Evolutionary conservation across 2,329 filamentous ascomycete species (phyloP).

Genomic region (Aspergillus amoenus): DNA sequence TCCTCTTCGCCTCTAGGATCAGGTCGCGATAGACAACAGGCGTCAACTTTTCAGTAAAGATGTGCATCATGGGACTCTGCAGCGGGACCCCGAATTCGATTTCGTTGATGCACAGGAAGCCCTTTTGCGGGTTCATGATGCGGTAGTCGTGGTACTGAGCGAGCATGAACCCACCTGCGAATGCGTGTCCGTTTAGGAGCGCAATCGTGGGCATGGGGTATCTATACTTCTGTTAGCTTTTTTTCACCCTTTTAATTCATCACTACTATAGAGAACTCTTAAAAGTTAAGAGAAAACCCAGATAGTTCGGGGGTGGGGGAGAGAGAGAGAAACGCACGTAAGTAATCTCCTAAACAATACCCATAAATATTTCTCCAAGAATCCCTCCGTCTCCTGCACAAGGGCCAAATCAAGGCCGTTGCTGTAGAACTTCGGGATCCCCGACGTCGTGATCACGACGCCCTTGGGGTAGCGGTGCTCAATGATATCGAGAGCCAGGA

Average conservation of each 20-base stretch:
- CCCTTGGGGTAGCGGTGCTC: slow-evolving; percentile 68
- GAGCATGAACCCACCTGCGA: slow-evolving; percentile 78
- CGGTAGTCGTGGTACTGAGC: slow-evolving; percentile 83
- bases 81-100: slow-evolving; percentile 77
- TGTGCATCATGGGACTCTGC: slow-evolving; percentile 68
- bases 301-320: too few relatives aligned
- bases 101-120: slow-evolving; percentile 80
- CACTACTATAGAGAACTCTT: not conserved
- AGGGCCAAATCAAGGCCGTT: slow-evolving; percentile 78
- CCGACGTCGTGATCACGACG: slow-evolving; percentile 74
- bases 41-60: slow-evolving; percentile 70
- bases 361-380: slow-evolving; percentile 63
- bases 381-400: slow-evolving; percentile 60
- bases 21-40: slow-evolving; percentile 59
- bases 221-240: slow-evolving; percentile 25
- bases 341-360: slow-evolving; percentile 64
- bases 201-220: slow-evolving; percentile 82
- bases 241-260: not conserved
- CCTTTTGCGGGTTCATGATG: slow-evolving; percentile 67
- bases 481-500: slow-evolving; percentile 72
- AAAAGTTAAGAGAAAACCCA: too few relatives aligned
- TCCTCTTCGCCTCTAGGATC: slow-evolving; percentile 72
- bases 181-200: slow-evolving; percentile 77
- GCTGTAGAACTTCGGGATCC: slow-evolving; percentile 75
- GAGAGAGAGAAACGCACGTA: slow-evolving; percentile 43